Evolutionary conservation across 2,329 filamentous ascomycete species (phyloP).

Genomic region (Cladophialophora yegresii): DNA sequence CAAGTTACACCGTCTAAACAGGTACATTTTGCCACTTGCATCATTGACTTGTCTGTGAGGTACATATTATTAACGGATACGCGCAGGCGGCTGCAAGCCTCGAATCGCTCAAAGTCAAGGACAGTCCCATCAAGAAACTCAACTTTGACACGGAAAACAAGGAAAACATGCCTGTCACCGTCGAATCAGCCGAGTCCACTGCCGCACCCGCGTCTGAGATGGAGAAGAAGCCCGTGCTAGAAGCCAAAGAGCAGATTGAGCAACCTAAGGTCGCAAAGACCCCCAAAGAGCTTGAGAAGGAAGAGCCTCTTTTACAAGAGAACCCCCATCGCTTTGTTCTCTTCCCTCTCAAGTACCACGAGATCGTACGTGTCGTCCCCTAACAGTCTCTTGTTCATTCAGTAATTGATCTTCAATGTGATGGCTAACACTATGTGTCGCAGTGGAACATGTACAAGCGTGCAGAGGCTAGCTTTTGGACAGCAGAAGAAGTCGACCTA

Average conservation of each 20-base stretch:
- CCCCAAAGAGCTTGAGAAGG: slow-evolving; percentile 69
- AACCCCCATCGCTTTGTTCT: slow-evolving; percentile 96
- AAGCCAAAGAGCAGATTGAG: slow-evolving; percentile 52
- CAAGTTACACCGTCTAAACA: slow-evolving; percentile 74
- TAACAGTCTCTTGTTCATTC: slow-evolving; percentile 8
- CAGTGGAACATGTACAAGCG: slow-evolving; percentile 99
- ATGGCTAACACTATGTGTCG: slow-evolving; percentile 57
- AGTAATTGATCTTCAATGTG: slow-evolving; percentile 17
- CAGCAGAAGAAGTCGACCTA: slow-evolving; percentile 97
- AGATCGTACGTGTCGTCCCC: slow-evolving; percentile 28
- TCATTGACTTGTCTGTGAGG: slow-evolving; percentile 39
- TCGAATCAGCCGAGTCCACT: slow-evolving; percentile 56
- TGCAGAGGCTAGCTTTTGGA: slow-evolving; percentile 99
- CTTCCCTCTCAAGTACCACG: slow-evolving; percentile 80
- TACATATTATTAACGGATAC: slow-evolving; percentile 45
- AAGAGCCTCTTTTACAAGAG: slow-evolving; percentile 91
- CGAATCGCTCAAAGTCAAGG: slow-evolving; percentile 81
- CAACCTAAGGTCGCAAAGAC: slow-evolving; percentile 47
- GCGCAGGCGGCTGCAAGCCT: slow-evolving; percentile 80
- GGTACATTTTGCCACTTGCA: slow-evolving; percentile 56
- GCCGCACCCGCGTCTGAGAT: slow-evolving; percentile 55
- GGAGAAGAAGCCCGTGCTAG: slow-evolving; percentile 57
- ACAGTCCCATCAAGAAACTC: slow-evolving; percentile 88
- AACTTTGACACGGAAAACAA: slow-evolving; percentile 71
- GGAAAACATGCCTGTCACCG: slow-evolving; percentile 69